Percentiles rank a stretch among this genome's conserved stretches.
Conservation (phyloP, 2,329 filamentous ascomycete species). For the Xylariaceae sp. region DNA sequence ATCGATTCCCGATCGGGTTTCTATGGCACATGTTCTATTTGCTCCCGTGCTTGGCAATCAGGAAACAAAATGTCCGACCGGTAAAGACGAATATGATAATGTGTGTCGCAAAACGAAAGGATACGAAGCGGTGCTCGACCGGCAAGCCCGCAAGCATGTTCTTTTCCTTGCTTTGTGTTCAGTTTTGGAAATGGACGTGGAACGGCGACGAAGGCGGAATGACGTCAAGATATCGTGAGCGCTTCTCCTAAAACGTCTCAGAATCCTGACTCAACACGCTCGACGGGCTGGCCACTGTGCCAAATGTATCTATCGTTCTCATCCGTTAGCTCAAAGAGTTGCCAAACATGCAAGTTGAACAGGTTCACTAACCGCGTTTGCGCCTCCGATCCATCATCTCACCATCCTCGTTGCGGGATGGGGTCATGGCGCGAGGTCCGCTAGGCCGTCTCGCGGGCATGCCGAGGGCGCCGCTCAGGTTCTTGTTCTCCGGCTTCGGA, state of each 20-base stretch:
- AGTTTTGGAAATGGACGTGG: constrained; percentile 25
- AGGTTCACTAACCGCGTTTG: constrained; percentile 48
- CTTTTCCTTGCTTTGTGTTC: neutral
- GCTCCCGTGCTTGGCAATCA: constrained; percentile 7
- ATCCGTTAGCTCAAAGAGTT: constrained; percentile 10
- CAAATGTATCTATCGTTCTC: constrained; percentile 47
- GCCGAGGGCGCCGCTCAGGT: constrained; percentile 48
- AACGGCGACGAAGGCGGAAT: constrained; percentile 28
- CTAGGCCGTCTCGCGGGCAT: constrained; percentile 50
- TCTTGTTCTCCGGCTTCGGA: constrained; percentile 52
- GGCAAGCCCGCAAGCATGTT: too few relatives aligned
- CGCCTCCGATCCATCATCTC: constrained; percentile 44
- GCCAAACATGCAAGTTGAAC: neutral
- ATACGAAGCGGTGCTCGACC: too few relatives aligned
- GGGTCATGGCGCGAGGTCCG: constrained; percentile 57
- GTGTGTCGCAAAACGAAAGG: neutral
- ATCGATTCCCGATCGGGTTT: neutral
- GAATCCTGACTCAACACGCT: constrained; percentile 42
- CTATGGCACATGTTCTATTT: neutral
- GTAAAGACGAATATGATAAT: too few relatives aligned
- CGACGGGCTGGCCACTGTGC: constrained; percentile 36
- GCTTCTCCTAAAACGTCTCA: constrained; percentile 45
- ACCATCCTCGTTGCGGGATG: constrained; percentile 42
- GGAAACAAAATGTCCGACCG: too few relatives aligned
- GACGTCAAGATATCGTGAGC: constrained; percentile 25